Conservation (phyloP, 176 grass and related monocot species). For the Phragmites australis region DNA sequence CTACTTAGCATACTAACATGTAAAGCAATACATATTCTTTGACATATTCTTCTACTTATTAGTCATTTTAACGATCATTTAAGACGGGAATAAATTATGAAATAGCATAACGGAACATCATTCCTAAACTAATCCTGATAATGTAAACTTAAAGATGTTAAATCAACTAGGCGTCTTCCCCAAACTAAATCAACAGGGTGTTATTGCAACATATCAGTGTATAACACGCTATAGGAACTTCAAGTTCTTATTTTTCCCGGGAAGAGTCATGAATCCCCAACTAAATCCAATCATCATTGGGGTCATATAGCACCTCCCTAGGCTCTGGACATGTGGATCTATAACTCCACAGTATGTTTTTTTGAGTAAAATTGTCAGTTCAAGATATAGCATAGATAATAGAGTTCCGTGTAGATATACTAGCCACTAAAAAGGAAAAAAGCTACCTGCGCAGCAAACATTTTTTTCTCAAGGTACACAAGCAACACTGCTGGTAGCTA, state of each 20-base stretch:
- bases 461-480: background rate
- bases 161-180: no score
- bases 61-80: background rate
- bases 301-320: slow-evolving; percentile 2
- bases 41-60: background rate
- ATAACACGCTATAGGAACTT: no score
- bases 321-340: background rate
- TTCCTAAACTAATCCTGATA: no score
- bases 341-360: background rate
- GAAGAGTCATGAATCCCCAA: background rate
- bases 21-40: background rate
- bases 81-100: no score
- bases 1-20: background rate
- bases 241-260: background rate
- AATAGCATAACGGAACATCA: no score
- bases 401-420: background rate
- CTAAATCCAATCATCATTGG: background rate
- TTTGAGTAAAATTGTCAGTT: background rate
- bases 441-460: no score
- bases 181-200: no score
- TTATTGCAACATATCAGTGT: no score
- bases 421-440: no score
- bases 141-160: no score
- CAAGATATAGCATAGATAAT: background rate
- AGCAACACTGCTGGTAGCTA: background rate